These are phyloP conservation scores for Stereocaulon alpinum DNA, from an alignment of 495 filamentous ascomycete species.

Conservation along the genomic window DNA sequence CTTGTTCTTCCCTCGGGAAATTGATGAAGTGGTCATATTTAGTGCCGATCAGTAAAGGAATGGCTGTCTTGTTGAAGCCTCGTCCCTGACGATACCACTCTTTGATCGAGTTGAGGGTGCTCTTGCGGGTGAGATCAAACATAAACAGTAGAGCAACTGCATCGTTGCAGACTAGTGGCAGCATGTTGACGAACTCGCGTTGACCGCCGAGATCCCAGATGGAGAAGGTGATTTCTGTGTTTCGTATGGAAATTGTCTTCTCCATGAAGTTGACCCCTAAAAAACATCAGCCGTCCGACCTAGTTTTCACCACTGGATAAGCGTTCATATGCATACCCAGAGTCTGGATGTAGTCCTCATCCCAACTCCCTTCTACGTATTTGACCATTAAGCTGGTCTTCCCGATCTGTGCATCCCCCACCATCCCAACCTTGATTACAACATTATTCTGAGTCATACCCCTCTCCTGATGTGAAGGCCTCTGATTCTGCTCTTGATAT, in stretches of 20 bases:
- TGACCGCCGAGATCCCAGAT: conserved; percentile 99
- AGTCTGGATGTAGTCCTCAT: conserved; percentile 99
- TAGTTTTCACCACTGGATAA: too few species aligned
- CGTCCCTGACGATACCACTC: conserved; percentile 98
- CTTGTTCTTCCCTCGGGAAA: conserved; percentile 91
- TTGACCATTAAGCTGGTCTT: conserved; percentile 99
- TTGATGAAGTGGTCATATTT: conserved; percentile 99
- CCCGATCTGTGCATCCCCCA: conserved; percentile 96
- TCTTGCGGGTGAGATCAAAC: conserved; percentile 97
- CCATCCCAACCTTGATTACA: conserved; percentile 99
- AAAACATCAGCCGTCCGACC: background rate
- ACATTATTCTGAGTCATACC: conserved; percentile 63
- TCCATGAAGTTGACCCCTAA: conserved; percentile 98
- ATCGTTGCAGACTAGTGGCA: conserved; percentile 96
- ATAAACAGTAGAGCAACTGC: conserved; percentile 98
- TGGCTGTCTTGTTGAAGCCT: conserved; percentile 98
- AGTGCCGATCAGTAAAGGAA: conserved; percentile 90
- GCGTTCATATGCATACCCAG: conserved; percentile 47
- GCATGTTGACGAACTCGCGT: conserved; percentile 98
- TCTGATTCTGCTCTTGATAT: conserved; percentile 36
- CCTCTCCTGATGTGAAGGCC: conserved; percentile 31
- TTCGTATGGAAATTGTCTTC: conserved; percentile 97
- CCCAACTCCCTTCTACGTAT: conserved; percentile 98
- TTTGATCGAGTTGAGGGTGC: conserved; percentile 96
- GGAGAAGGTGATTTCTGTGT: conserved; percentile 99